Evolutionary conservation across 2,329 filamentous ascomycete genomes (phyloP), one percentile per base, ranked within the genome.

Genomic region (Claviceps spartinae): DNA sequence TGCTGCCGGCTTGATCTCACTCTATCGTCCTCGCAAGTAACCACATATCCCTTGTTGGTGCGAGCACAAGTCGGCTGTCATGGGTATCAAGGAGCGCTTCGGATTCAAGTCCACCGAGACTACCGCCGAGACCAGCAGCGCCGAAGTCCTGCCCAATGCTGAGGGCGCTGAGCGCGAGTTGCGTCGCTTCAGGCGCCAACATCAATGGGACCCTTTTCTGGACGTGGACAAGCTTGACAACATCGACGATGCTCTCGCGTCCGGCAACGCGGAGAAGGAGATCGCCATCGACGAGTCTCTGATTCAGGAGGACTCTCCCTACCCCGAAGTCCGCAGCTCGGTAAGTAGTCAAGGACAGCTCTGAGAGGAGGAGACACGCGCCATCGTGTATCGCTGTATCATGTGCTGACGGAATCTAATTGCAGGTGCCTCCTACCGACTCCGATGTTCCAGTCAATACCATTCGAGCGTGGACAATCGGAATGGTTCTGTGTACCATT

Each of bases 391-490:
- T 45, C n/a, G 1, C 11, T n/a, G 16, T 11, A n/a, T 9, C 7
- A 3, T 20, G 34, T n/a, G 36, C 46, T 48, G 34, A 48, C 20
- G 11, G 7, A 14, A 11, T 3, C 4, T 43, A 20, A 5, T 37
- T 3, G 20, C 47, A 60, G 59, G 57, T 61, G 5, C 62, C 61
- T 8, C 63, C 70, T 20, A 76, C 75, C 54, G 69, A 74, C 52
- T 74, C 77, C 50, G 75, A 78, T n/a, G 60, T 76, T 4, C 72
- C 75, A 6, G 68, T 72, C 53, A 77, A 76, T 61, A 83, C 79
- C 3, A 69, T 83, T 53, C 78, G 79, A 20, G 77, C 78, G 11
- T 83, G 79, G 79, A 56, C 62, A 5, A 76, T 83, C 52, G 79
- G 79, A 37, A 57, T 78, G 51, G 2, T 82, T 42, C 70, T 81